phyloP scores from a whole-genome alignment of 1,139 yeast genomes.

The Taphrina communis region DNA sequence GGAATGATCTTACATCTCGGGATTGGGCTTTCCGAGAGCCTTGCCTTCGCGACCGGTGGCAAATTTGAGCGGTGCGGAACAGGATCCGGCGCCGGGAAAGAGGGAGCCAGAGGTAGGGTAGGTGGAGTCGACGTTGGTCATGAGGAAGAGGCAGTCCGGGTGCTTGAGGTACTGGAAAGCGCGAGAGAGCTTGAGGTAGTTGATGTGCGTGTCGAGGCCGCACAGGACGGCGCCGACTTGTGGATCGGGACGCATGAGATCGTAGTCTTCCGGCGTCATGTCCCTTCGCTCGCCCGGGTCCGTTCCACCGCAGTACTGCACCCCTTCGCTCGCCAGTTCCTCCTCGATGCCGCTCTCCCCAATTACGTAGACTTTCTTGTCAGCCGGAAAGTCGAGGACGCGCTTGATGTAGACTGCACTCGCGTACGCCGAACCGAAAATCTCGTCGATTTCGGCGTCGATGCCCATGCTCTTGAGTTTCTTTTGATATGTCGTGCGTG shows the following conservation, averaged over 20 bases:
- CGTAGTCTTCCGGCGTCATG: conserved; percentile 47
- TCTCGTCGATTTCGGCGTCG: conserved; percentile 59
- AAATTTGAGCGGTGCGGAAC: conserved; percentile 76
- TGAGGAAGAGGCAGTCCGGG: conserved; percentile 75
- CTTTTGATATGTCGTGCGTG: conserved; percentile 73
- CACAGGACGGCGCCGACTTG: conserved; percentile 86
- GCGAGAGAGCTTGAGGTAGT: conserved; percentile 78
- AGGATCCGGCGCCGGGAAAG: conserved; percentile 94
- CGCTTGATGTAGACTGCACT: conserved; percentile 83
- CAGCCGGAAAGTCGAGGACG: conserved; percentile 71
- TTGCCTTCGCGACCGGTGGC: conserved; percentile 77
- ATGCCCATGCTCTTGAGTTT: conserved; percentile 82
- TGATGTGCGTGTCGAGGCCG: conserved; percentile 77
- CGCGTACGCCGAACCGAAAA: conserved; percentile 91
- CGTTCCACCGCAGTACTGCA: conserved; percentile 74
- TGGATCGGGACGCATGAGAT: conserved; percentile 61
- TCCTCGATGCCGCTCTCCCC: conserved; percentile 83
- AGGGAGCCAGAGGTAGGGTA: conserved; percentile 86
- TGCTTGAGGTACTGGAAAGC: conserved; percentile 81
- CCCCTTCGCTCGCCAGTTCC: conserved; percentile 73
- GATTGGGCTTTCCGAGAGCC: conserved; percentile 91
- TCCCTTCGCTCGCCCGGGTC: conserved; percentile 54
- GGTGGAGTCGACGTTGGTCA: conserved; percentile 95
- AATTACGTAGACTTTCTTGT: conserved; percentile 80
- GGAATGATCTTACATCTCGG: conserved; percentile 61